A percentile compares a stretch with the other conserved stretches of the same genome.
Conservation (phyloP, 2,329 filamentous ascomycete species). For the Fusarium palustre region DNA sequence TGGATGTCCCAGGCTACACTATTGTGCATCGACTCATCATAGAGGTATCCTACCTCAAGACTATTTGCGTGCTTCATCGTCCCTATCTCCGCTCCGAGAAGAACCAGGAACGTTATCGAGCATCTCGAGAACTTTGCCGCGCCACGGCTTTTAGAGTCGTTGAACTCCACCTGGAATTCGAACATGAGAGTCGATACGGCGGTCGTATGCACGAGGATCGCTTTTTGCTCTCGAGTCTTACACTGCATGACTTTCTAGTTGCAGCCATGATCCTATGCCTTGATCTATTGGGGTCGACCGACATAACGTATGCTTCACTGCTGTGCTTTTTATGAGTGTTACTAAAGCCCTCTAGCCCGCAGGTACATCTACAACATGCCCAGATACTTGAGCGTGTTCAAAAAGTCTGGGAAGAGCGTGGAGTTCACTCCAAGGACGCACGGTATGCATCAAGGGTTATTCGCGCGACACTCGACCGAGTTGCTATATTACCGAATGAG, state of each 20-base stretch:
- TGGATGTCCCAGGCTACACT: slow-evolving; percentile 57
- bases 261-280: slow-evolving; percentile 71
- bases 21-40: slow-evolving; percentile 63
- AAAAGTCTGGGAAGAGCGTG: slow-evolving; percentile 57
- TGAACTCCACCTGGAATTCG: slow-evolving; percentile 61
- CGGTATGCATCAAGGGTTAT: slow-evolving; percentile 58
- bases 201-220: slow-evolving; percentile 64
- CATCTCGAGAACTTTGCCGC: slow-evolving; percentile 57
- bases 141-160: slow-evolving; percentile 59
- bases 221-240: slow-evolving; percentile 65
- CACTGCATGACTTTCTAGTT: slow-evolving; percentile 68
- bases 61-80: slow-evolving; percentile 63
- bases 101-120: slow-evolving; percentile 52
- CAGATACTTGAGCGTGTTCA: slow-evolving; percentile 56
- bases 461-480: slow-evolving; percentile 56
- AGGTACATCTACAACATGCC: slow-evolving; percentile 52
- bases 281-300: slow-evolving; percentile 57
- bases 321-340: neutral
- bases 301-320: slow-evolving; percentile 50
- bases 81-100: slow-evolving; percentile 58
- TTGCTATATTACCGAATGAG: slow-evolving; percentile 43
- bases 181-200: slow-evolving; percentile 59
- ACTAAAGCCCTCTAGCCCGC: slow-evolving; percentile 36
- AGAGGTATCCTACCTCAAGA: slow-evolving; percentile 62
- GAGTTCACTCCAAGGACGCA: slow-evolving; percentile 56